These are phyloP conservation scores for Cunninghamia lanceolata DNA, from an alignment of 75 land plant species.

Conservation along the genomic window DNA sequence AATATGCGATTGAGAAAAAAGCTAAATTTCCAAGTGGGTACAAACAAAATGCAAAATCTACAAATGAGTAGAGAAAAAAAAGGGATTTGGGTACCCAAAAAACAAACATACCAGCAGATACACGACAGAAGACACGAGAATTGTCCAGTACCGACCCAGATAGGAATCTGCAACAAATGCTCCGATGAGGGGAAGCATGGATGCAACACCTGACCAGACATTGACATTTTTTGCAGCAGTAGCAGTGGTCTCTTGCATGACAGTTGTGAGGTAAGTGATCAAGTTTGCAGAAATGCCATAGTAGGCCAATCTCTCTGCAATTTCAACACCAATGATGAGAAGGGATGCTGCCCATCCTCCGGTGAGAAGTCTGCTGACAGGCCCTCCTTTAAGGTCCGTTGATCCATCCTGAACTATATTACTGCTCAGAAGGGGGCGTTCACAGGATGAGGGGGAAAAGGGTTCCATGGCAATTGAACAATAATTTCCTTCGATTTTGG, in stretches of 20 bases:
- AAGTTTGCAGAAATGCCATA: slow-evolving; percentile 45
- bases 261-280: slow-evolving; percentile 44
- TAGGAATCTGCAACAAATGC: slow-evolving; percentile 61
- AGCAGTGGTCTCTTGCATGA: slow-evolving; percentile 37
- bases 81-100: not conserved
- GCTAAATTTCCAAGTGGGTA: not conserved
- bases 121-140: slow-evolving; percentile 42
- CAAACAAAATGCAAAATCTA: not conserved
- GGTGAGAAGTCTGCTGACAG: slow-evolving; percentile 17
- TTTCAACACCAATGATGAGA: slow-evolving; percentile 36
- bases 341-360: slow-evolving; percentile 12
- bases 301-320: slow-evolving; percentile 55
- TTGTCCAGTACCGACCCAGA: slow-evolving; percentile 57
- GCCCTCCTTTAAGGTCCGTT: slow-evolving; percentile 27
- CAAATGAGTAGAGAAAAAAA: not conserved
- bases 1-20: not conserved
- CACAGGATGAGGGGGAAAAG: not conserved
- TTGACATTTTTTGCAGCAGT: slow-evolving; percentile 41
- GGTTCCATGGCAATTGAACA: not conserved
- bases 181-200: slow-evolving; percentile 43
- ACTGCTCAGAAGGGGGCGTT: not conserved
- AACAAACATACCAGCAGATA: slow-evolving; percentile 44
- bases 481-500: no score
- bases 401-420: slow-evolving; percentile 20
- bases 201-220: slow-evolving; percentile 42